Base-by-base conservation (phyloP, 306 rosid genomes). In the Neltuma alba region DNA sequence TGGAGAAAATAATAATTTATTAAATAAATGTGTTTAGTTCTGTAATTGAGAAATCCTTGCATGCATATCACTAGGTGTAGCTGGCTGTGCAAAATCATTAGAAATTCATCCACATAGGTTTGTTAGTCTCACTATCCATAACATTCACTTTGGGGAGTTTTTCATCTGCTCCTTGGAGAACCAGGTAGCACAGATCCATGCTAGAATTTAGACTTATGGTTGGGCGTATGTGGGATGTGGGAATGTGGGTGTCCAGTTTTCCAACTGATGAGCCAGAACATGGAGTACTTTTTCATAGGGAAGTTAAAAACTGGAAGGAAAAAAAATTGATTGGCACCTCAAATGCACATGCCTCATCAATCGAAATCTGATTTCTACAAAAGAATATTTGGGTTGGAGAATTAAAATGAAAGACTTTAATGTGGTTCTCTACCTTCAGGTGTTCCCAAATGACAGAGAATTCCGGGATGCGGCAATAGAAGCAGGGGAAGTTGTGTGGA, bases 401-500 rank as follows among this genome's bases (percentile, higher is more conserved):
- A 18, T 18, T 8, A 2, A 36, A 36, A n/a, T 36, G 28, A n/a
- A 38, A 4, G 72, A 21, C n/a, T 21, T 40, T 23, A 66, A 37
- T 48, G 31, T 25, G 55, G 37, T 27, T 69, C 36, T 69, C 21
- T 68, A 21, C 27, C 23, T 25, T 41, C 83, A 92, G 98, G 96
- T 91, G 7, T 92, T 88, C 82, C 83, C 82, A 33, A 80, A 42
- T 15, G 97, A 92, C 63, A 86, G 92, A 61, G 98, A 94, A 63
- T 81, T 94, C 36, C 82, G 97, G 25, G 97, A 92, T 50, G 98
- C 97, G 0, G 97, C 98, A n/a, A 92, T 94, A 76, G 97, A 94
- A 87, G 97, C 97, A 5, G 98, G 97, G 75, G 98, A 94, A 82
- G 98, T 91, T 2, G 97, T 94, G 63, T 94, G 97, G 98, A 94